Evolutionary conservation across 2,329 filamentous ascomycete genomes (phyloP), one percentile per base, ranked within the genome.

Genomic region (Diaporthe batatas): DNA sequence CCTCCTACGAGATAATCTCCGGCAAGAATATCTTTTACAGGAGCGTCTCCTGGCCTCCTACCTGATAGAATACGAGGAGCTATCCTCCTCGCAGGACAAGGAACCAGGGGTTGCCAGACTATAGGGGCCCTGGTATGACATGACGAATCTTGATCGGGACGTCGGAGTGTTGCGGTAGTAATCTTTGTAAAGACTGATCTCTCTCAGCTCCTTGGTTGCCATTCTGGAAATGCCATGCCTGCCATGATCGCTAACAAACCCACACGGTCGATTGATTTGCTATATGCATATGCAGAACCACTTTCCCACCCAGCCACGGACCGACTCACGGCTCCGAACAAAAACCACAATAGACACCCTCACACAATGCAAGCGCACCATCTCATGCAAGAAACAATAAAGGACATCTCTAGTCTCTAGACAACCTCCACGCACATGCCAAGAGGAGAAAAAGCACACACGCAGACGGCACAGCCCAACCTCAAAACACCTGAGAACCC

Each of bases 321-420:
- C 18, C n/a, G n/a, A 36, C 7, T 36, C 12, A 12, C 32, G 14
- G 23, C 29, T 47, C 47, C 18, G 32, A 51, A 29, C 3, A 34
- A n/a, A n/a, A 25, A 16, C 23, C 5, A 16, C 29, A 53, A 3
- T n/a, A 62, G 36, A 42, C 3, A 53, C 44, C 47, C 7, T 25
- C 47, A 39, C 62, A 53, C n/a, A 67, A 67, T 67, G 62, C 62
- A 67, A 53, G 32, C 44, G 32, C 62, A 67, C 62, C 47, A 67
- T 39, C 39, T 44, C 53, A 67, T 67, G 62, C 62, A 67, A 53
- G 47, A 39, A 67, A 51, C 16, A 53, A 14, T 23, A 11, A 53
- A 51, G 39, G 12, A 11, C 62, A 25, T 8, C 32, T 67, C 47
- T 67, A 67, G 62, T 39, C 62, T 65, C 21, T 51, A 65, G 29